Evolutionary conservation across 2,329 filamentous ascomycete genomes (phyloP).

Genomic region (Penicillium brasilianum): DNA sequence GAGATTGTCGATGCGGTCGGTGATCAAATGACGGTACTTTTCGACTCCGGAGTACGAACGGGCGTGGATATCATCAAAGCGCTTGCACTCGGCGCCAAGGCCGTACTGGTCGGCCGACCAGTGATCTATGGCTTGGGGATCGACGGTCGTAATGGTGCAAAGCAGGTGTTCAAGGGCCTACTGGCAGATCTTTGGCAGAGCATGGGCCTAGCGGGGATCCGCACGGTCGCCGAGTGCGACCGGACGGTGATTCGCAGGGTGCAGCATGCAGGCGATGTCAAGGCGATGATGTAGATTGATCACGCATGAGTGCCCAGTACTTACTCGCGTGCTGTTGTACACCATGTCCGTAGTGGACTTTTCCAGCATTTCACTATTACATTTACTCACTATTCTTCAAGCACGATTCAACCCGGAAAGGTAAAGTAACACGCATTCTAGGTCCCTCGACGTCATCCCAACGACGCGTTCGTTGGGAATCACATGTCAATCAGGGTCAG

Average conservation of each 20-base stretch:
- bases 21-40: slow-evolving; percentile 53
- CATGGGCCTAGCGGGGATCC: slow-evolving; percentile 61
- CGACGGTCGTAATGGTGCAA: slow-evolving; percentile 60
- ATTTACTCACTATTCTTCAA: background rate
- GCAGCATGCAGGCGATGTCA: slow-evolving; percentile 43
- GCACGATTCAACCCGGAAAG: background rate
- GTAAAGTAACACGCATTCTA: background rate
- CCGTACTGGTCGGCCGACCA: slow-evolving; percentile 62
- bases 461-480: slow-evolving; percentile 19
- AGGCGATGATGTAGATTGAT: slow-evolving; percentile 39
- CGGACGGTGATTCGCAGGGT: slow-evolving; percentile 41
- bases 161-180: slow-evolving; percentile 56
- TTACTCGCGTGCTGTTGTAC: background rate
- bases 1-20: slow-evolving; percentile 66
- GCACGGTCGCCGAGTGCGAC: slow-evolving; percentile 42
- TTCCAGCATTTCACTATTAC: background rate
- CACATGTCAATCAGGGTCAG: slow-evolving; percentile 21
- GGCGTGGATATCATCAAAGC: slow-evolving; percentile 59
- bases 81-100: slow-evolving; percentile 61
- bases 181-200: slow-evolving; percentile 61
- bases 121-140: slow-evolving; percentile 64
- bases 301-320: background rate
- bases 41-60: slow-evolving; percentile 57
- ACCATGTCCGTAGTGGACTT: background rate
- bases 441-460: slow-evolving; percentile 20